Evolutionary conservation across 345 rosid genomes (phyloP).

Genomic region (Bruguiera gymnorhiza): DNA sequence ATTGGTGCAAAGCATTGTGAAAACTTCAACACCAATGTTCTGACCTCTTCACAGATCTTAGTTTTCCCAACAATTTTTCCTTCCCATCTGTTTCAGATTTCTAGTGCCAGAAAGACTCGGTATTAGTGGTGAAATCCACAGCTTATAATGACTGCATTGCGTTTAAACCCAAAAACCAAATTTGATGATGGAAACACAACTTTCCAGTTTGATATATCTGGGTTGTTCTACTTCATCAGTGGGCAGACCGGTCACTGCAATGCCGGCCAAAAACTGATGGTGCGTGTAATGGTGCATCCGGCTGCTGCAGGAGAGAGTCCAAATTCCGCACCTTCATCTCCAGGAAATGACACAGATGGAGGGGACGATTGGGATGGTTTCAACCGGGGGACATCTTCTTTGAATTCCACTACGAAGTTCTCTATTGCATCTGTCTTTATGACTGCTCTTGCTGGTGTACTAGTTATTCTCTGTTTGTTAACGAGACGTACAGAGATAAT

Average conservation of each 20-base stretch:
- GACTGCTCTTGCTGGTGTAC: conserved; percentile 28
- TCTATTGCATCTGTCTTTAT: conserved; percentile 32
- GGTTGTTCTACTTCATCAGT: conserved; percentile 36
- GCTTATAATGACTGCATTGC: conserved; percentile 20
- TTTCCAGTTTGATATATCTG: conserved; percentile 27
- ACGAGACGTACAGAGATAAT: not conserved
- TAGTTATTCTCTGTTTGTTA: conserved; percentile 24
- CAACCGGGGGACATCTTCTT: conserved; percentile 29
- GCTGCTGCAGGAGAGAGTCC: conserved; percentile 9
- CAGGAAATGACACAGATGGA: not conserved
- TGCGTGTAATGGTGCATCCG: conserved; percentile 28
- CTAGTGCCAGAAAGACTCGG: conserved; percentile 31
- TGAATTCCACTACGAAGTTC: conserved; percentile 25
- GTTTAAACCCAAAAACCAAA: conserved; percentile 22
- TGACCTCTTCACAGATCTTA: not conserved
- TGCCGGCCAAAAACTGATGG: conserved; percentile 29
- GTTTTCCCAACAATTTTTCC: not conserved
- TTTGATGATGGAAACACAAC: conserved; percentile 25
- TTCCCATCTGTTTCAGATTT: conserved; percentile 17
- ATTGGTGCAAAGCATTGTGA: too few relatives aligned
- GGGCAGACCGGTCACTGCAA: conserved; percentile 24
- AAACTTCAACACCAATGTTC: too few relatives aligned
- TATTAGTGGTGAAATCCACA: conserved; percentile 26
- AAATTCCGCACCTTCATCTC: conserved; percentile 22
- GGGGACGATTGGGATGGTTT: conserved; percentile 24